These are phyloP conservation scores for Zostera marina DNA, from an alignment of 116 monocot genomes.

Conservation along the genomic window DNA sequence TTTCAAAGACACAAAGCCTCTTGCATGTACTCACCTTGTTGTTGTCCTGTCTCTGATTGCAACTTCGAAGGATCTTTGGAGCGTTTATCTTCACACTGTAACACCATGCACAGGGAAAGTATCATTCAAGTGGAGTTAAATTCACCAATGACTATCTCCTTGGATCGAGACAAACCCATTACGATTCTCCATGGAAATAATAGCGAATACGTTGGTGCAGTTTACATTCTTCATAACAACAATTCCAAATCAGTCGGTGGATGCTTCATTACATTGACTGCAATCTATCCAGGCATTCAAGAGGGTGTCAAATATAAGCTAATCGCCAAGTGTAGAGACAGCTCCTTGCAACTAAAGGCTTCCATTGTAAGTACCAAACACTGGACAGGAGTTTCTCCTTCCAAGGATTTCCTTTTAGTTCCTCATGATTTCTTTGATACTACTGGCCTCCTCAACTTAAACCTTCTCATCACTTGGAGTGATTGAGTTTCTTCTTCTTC, in stretches of 20 bases:
- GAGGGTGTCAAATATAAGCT: constrained; percentile 26
- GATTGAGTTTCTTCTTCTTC: not conserved
- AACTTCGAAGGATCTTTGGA: constrained; percentile 19
- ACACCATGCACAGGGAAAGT: constrained; percentile 5
- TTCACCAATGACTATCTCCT: constrained; percentile 4
- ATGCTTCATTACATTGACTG: constrained; percentile 25
- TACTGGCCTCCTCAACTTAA: constrained; percentile 1
- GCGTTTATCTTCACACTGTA: constrained; percentile 24
- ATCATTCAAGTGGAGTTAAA: constrained; percentile 10
- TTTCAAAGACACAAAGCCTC: constrained; percentile 23
- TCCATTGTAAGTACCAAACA: constrained; percentile 9
- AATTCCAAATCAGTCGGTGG: constrained; percentile 9
- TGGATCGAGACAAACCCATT: constrained; percentile 14
- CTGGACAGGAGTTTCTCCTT: constrained; percentile 17
- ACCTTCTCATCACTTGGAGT: constrained; percentile 4
- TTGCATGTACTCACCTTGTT: constrained; percentile 34
- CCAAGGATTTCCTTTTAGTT: constrained; percentile 26
- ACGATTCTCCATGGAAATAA: constrained; percentile 17
- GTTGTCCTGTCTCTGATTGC: constrained; percentile 37
- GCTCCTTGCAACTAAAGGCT: constrained; percentile 20
- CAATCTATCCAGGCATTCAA: constrained; percentile 7
- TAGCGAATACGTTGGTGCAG: constrained; percentile 7
- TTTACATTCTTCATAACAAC: constrained; percentile 41
- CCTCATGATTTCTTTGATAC: constrained; percentile 17
- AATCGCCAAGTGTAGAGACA: constrained; percentile 1